phyloP scores from a whole-genome alignment of 164 flowering plant species.

The Sedum album region DNA sequence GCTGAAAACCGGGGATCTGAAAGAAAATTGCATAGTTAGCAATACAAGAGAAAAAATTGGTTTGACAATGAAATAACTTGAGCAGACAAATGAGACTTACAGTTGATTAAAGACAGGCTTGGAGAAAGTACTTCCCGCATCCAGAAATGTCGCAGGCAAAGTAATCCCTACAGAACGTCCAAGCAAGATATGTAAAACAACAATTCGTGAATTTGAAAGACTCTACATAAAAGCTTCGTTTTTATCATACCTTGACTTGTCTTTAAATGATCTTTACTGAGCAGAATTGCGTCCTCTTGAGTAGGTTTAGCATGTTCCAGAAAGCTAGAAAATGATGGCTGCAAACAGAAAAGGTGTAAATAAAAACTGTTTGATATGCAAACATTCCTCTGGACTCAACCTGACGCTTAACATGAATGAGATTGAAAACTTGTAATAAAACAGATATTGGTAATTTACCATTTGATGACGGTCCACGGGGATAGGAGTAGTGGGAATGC shows the following conservation, averaged over 20 bases:
- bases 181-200: neutral
- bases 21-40: slow-evolving; percentile 4
- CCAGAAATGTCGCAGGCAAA: neutral
- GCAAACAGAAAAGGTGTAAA: neutral
- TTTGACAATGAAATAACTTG: neutral
- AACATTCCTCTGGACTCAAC: neutral
- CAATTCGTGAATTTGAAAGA: neutral
- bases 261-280: neutral
- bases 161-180: neutral
- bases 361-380: neutral
- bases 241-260: neutral
- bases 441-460: neutral
- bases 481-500: neutral
- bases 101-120: neutral
- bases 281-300: neutral
- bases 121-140: neutral
- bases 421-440: neutral
- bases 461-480: neutral
- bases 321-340: neutral
- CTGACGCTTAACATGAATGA: neutral
- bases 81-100: neutral
- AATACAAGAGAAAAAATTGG: neutral
- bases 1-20: slow-evolving; percentile 33
- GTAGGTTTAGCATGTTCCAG: neutral
- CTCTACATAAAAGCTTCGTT: neutral